Evolutionary conservation across 495 filamentous ascomycete genomes (phyloP).

Genomic region (Penicillium chermesinum): DNA sequence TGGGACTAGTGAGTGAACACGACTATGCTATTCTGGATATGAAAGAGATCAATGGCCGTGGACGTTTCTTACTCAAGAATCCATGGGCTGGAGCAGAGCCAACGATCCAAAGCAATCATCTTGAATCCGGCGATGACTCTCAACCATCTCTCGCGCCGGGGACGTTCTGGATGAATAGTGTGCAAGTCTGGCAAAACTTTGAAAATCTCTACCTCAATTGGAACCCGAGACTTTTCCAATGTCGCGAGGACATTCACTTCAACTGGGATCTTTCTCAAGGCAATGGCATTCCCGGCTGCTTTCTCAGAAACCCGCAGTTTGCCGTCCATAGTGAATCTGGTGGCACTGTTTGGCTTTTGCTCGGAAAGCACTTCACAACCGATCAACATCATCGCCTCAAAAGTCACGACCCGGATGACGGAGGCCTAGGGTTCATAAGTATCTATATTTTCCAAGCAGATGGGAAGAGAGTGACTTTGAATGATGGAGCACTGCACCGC

Average conservation of each 20-base stretch:
- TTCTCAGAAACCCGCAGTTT: conserved; percentile 81
- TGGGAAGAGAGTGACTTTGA: conserved; percentile 70
- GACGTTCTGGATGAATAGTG: conserved; percentile 86
- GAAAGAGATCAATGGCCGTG: conserved; percentile 56
- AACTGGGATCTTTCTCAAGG: conserved; percentile 69
- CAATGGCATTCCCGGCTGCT: conserved; percentile 53
- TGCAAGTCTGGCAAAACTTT: conserved; percentile 81
- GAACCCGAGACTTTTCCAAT: conserved; percentile 80
- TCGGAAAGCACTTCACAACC: conserved; percentile 73
- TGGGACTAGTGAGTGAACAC: conserved; percentile 84
- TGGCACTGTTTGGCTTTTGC: conserved; percentile 73
- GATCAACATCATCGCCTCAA: conserved; percentile 17
- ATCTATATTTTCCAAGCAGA: conserved; percentile 70
- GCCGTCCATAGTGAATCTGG: conserved; percentile 52
- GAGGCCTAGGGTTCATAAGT: conserved; percentile 68
- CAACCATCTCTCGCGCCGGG: conserved; percentile 48
- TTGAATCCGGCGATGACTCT: conserved; percentile 6
- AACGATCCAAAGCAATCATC: conserved; percentile 9
- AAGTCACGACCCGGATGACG: conserved; percentile 33
- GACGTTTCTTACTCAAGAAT: conserved; percentile 82
- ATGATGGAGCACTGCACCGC: conserved; percentile 59
- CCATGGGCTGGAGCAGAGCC: conserved; percentile 77
- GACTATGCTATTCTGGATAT: conserved; percentile 90
- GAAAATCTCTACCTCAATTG: conserved; percentile 96
- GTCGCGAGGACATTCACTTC: conserved; percentile 86